These are phyloP conservation scores for Puya raimondii DNA, from an alignment of 176 grass and related monocot genomes.

Conservation along the genomic window DNA sequence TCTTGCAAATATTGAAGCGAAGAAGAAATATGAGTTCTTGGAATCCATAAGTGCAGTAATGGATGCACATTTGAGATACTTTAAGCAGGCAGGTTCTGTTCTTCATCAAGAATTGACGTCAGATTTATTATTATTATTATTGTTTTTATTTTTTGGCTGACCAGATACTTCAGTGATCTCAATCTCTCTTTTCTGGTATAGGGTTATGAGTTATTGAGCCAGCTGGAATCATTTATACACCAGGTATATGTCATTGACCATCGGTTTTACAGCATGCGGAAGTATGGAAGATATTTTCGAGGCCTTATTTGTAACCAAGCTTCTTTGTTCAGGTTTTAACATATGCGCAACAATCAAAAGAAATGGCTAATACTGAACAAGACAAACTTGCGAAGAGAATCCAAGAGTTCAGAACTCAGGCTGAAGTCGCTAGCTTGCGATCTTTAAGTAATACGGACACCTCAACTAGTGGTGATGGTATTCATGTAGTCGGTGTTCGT, in stretches of 20 bases:
- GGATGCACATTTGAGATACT: conserved; percentile 99
- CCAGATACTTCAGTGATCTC: conserved; percentile 26
- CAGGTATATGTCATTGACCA: conserved; percentile 36
- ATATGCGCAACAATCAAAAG: conserved; percentile 93
- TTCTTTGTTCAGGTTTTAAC: conserved; percentile 78
- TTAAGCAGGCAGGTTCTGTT: conserved; percentile 72
- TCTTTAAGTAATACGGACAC: conserved; percentile 65
- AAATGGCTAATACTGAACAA: conserved; percentile 71
- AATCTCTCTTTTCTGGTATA: conserved; percentile 28
- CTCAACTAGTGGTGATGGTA: conserved; percentile 76
- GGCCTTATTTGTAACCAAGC: conserved; percentile 17
- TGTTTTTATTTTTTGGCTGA: conserved; percentile 17
- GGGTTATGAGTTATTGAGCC: conserved; percentile 84
- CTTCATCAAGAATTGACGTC: not conserved
- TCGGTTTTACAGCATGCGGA: conserved; percentile 3
- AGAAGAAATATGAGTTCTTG: conserved; percentile 95
- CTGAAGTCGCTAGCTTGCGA: conserved; percentile 66
- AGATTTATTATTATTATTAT: not conserved
- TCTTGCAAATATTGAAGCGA: conserved; percentile 82
- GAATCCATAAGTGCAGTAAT: conserved; percentile 98
- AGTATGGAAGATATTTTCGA: not conserved
- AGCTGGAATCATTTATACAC: conserved; percentile 97
- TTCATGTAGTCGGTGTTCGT: conserved; percentile 82
- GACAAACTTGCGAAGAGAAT: conserved; percentile 96
- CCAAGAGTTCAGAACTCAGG: conserved; percentile 90